Base-by-base conservation (phyloP, 768 basidiomycete species). In the Cystofilobasidium macerans region DNA sequence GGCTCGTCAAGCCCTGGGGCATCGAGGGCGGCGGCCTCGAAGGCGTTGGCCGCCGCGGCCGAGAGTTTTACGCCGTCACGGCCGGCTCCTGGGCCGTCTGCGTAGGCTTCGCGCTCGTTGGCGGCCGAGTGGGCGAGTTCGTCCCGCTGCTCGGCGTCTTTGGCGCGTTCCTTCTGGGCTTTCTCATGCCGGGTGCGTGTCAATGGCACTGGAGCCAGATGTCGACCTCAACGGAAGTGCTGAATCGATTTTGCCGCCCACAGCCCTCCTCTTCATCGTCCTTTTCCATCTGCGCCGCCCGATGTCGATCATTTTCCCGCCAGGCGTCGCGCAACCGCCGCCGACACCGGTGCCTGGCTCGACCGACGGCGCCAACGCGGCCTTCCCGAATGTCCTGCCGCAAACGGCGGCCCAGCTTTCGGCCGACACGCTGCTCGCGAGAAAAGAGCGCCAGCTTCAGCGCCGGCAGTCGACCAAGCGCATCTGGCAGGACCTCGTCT, bases 381-480 rank as follows among this genome's bases (percentile, higher is more conserved):
- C 47, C 26, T 69, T 42, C 51, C 9, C 66, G 33, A 33, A 57
- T 24, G 57, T 54, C 12, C 45, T 58, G 59, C 70, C 22, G 68
- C 71, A 18, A 69, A 69, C 24, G 71, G 69, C 72, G 69, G 72
- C 28, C 72, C 85, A 87, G 64, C 71, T 76, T 9, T 68, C 72
- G 20, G 69, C 69, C 32, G 79, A 80, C 70, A 60, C 72, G 0
- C 82, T 97, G 26, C 77, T 97, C 36, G 84, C 87, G 71, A 81
- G 87, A 68, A 97, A 97, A 78, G 92, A 97, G 76, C 79, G 83
- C 54, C 84, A 84, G 47, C 77, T 97, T 67, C 92, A 95, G 76
- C 82, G 82, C 62, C 80, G 81, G 54, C 82, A 90, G 70, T 80
- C 85, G 51, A 82, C 83, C 43, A 83, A 83, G 70, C 80, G 92